Percentiles rank a stretch among this genome's conserved stretches.
Evolutionary conservation across 805 yeast species (phyloP).

Genomic region (Novakomyces olei): DNA sequence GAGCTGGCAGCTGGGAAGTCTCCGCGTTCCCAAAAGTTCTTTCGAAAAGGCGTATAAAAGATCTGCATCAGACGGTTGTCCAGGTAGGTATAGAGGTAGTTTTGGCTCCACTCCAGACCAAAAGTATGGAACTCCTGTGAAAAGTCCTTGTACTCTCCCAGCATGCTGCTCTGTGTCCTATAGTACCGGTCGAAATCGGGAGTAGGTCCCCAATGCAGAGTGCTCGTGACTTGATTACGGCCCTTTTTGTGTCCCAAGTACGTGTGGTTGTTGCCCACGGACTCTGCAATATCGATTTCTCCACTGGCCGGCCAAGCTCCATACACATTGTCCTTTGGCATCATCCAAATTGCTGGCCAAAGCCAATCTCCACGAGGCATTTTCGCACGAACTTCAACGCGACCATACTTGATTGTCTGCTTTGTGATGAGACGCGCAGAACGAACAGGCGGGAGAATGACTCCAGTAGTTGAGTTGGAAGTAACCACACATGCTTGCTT

Average conservation of each 20-base stretch:
- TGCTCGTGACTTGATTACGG: slow-evolving; percentile 6
- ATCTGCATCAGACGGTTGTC: slow-evolving; percentile 9
- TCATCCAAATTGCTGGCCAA: slow-evolving; percentile 10
- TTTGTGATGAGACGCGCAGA: slow-evolving; percentile 8
- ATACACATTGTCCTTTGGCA: slow-evolving; percentile 6
- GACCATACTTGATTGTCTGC: slow-evolving; percentile 6
- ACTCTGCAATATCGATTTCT: slow-evolving; percentile 8
- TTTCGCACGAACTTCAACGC: slow-evolving; percentile 7
- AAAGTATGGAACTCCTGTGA: slow-evolving; percentile 7
- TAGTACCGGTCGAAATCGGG: slow-evolving; percentile 4
- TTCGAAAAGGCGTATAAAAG: slow-evolving; percentile 5
- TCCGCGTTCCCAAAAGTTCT: slow-evolving; percentile 6
- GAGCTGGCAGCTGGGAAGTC: slow-evolving; percentile 1
- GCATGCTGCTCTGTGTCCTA: background rate
- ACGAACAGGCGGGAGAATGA: slow-evolving; percentile 8
- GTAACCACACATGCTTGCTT: slow-evolving; percentile 5
- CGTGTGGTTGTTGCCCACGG: slow-evolving; percentile 8
- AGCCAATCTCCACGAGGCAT: slow-evolving; percentile 9
- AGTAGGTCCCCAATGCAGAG: slow-evolving; percentile 9
- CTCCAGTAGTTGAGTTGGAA: slow-evolving; percentile 5
- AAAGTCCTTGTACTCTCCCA: slow-evolving; percentile 1
- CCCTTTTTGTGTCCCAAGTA: slow-evolving; percentile 7
- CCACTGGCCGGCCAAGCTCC: slow-evolving; percentile 10
- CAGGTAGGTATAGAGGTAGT: slow-evolving; percentile 7
- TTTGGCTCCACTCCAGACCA: slow-evolving; percentile 8